These are phyloP conservation scores for Volvox africanus DNA, from an alignment of 139 green algal species.

Conservation along the genomic window DNA sequence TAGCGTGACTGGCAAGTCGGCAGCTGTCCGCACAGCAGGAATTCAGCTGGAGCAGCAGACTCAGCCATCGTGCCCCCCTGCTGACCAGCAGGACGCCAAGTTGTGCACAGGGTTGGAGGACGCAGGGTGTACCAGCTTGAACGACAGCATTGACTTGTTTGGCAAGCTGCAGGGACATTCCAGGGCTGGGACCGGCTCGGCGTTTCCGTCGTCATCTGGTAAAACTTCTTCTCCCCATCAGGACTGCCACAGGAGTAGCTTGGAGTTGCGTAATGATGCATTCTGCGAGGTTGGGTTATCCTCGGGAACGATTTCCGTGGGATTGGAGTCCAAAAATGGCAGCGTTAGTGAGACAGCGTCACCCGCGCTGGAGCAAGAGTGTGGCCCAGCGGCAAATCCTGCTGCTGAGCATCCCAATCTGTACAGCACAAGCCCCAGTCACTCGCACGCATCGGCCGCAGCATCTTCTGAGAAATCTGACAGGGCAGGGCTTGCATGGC, in stretches of 20 bases:
- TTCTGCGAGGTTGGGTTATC: too few species aligned
- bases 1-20: neutral
- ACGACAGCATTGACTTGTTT: neutral
- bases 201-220: too few species aligned
- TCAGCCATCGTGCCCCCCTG: neutral
- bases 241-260: too few species aligned
- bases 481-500: neutral
- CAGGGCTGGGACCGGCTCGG: too few species aligned
- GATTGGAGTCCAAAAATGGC: neutral
- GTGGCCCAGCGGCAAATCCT: neutral
- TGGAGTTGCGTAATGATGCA: too few species aligned
- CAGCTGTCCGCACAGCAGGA: neutral
- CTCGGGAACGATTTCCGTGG: neutral
- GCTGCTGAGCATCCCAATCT: neutral
- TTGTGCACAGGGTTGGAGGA: neutral
- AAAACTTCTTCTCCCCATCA: too few species aligned
- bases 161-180: neutral
- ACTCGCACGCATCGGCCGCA: neutral
- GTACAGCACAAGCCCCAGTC: neutral
- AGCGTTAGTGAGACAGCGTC: neutral
- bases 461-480: neutral
- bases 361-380: neutral
- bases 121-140: neutral
- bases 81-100: neutral
- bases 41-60: neutral